A percentile compares a stretch with the other conserved stretches of the same genome.
Evolutionary conservation across 345 rosid species (phyloP).

Genomic region (Geranium brycei): DNA sequence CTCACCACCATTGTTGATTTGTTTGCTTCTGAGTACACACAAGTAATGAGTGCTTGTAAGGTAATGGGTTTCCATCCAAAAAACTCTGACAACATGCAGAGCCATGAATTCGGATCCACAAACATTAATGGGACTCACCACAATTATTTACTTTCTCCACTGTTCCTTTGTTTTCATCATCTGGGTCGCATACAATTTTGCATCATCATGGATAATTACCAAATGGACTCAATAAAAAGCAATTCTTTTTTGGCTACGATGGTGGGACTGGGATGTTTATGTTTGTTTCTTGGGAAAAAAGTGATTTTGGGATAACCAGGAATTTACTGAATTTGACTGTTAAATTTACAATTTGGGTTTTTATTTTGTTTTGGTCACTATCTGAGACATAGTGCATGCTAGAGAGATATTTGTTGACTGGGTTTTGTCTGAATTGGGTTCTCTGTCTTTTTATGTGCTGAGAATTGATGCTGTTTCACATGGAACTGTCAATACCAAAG

Average conservation of each 20-base stretch:
- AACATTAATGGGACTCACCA: background rate
- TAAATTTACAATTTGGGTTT: too few species aligned
- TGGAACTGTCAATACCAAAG: slow-evolving; percentile 22
- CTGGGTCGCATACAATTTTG: too few species aligned
- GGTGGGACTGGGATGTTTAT: background rate
- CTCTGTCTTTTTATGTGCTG: slow-evolving; percentile 16
- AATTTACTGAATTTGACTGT: too few species aligned
- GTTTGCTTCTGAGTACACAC: slow-evolving; percentile 12
- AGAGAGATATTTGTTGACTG: background rate
- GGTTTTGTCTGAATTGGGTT: background rate
- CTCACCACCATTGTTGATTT: background rate
- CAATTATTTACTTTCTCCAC: background rate
- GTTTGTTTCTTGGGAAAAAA: background rate
- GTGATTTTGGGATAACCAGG: background rate
- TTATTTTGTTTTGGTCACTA: too few species aligned
- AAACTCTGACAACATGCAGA: slow-evolving; percentile 3
- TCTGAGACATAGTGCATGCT: background rate
- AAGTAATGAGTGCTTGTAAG: background rate
- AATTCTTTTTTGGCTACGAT: too few species aligned
- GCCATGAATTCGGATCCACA: slow-evolving; percentile 19
- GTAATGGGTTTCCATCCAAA: slow-evolving; percentile 19
- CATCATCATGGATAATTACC: too few species aligned
- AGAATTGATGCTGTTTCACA: slow-evolving; percentile 16
- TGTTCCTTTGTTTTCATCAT: background rate
- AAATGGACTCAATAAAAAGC: too few species aligned